A percentile compares a stretch with the other conserved stretches of the same genome.
Evolutionary conservation across 1,139 yeast genomes (phyloP).

Genomic region (Cylindricascospora bacillispora): DNA sequence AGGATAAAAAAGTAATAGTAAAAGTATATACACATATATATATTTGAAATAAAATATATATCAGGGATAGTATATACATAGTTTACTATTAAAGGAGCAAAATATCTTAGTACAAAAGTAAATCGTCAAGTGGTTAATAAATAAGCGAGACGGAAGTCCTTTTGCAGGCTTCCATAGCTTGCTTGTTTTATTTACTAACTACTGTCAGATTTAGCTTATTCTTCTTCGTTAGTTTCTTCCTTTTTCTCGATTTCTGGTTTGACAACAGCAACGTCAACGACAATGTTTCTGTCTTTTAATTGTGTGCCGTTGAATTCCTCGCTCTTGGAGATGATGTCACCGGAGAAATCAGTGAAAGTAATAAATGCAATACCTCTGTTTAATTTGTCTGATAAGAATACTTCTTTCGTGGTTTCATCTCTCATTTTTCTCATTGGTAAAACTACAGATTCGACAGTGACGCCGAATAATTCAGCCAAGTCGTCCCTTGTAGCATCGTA

Average conservation of each 20-base stretch:
- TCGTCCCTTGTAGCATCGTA: conserved; percentile 24
- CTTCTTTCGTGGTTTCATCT: conserved; percentile 18
- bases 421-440: conserved; percentile 26
- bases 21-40: no score
- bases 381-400: conserved; percentile 18
- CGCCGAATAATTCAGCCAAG: conserved; percentile 22
- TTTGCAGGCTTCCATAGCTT: no score
- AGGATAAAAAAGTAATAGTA: no score
- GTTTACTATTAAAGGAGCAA: no score
- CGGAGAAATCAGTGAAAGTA: conserved; percentile 14
- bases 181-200: no score
- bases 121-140: no score
- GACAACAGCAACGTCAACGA: conserved; percentile 25
- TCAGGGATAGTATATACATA: no score
- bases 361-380: conserved; percentile 27
- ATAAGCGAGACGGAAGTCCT: no score
- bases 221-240: conserved; percentile 5
- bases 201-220: no score
- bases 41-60: no score
- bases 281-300: conserved; percentile 22
- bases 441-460: conserved; percentile 18
- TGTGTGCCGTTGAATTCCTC: conserved; percentile 21
- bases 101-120: no score
- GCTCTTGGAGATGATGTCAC: conserved; percentile 17
- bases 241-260: conserved; percentile 16